Evolutionary conservation across 331 rosid genomes (phyloP), one percentile per base, ranked within the genome.

Genomic region (Malus hybrid): DNA sequence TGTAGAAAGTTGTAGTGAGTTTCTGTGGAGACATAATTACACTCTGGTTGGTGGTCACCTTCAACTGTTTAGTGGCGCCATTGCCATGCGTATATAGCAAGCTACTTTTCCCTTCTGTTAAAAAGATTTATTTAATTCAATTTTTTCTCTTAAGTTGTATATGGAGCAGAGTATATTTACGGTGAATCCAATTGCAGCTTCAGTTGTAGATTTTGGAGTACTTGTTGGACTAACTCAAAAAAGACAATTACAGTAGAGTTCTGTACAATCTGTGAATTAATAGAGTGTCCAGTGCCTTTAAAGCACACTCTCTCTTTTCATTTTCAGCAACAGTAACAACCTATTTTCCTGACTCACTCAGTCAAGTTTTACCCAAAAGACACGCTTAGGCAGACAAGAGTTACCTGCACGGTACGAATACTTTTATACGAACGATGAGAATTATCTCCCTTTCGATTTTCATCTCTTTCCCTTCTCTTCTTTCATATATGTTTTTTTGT

Each of bases 331-430:
- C 56, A 60, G 55, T 69, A 50, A 46, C 70, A 15, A 22, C 55
- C 61, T 11, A 42, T 66, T 39, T 57, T 68, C 52, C 80, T 42
- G 68, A 76, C 68, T 68, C 61, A 66, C 18, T 67, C 68, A 39
- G 20, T 60, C 56, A 18, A 33, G 19, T 34, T 29, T 5, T 18
- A 24, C 22, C 7, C 30, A 55, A 11, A 42, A 10, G 48, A 42
- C 5, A 42, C 14, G 1, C 1, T 42, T 42, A 16, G 57, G 18
- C 58, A 48, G 26, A 63, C 48, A 10, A 5, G 26, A 10, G 36
- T 20, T 3, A 22, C 29, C 14, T 42, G 14, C 5, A 42, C 14
- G 1, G 0, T 10, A 42, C 5, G 1, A 10, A 10, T 42, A 42
- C 14, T 3, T 42, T 10, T 42, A 1, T 10, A 42, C 14, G 4